A percentile compares a stretch with the other conserved stretches of the same genome.
Evolutionary conservation across 2,329 filamentous ascomycete species (phyloP).

Genomic region (Emericellopsis atlantica): DNA sequence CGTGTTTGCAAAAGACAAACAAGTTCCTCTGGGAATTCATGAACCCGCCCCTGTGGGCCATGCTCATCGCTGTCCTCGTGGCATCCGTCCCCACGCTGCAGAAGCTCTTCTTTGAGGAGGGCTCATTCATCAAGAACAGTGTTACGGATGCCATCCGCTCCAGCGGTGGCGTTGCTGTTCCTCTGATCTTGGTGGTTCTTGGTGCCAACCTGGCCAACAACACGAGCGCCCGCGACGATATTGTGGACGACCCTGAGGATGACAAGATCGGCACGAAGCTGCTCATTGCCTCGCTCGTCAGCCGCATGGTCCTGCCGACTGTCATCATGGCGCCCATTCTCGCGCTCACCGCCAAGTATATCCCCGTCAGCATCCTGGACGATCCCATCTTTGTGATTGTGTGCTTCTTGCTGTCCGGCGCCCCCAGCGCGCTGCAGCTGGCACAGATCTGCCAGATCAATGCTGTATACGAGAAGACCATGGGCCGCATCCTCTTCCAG

Average conservation of each 20-base stretch:
- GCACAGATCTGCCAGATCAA: slow-evolving; percentile 99
- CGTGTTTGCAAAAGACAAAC: slow-evolving; percentile 27
- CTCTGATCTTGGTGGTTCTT: slow-evolving; percentile 86
- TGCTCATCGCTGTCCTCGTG: slow-evolving; percentile 72
- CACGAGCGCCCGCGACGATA: slow-evolving; percentile 58
- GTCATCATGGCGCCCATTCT: slow-evolving; percentile 85
- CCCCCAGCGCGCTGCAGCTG: slow-evolving; percentile 84
- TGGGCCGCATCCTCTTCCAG: slow-evolving; percentile 42
- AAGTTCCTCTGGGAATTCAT: slow-evolving; percentile 73
- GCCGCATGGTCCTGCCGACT: slow-evolving; percentile 86
- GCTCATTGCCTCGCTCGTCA: slow-evolving; percentile 72
- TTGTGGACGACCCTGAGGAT: slow-evolving; percentile 58
- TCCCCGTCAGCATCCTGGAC: slow-evolving; percentile 86
- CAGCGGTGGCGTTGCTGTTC: slow-evolving; percentile 83
- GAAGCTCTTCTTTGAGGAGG: slow-evolving; percentile 73
- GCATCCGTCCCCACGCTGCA: slow-evolving; percentile 80
- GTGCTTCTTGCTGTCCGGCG: slow-evolving; percentile 89
- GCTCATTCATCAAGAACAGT: slow-evolving; percentile 84
- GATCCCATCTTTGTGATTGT: slow-evolving; percentile 98
- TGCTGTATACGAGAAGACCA: slow-evolving; percentile 85
- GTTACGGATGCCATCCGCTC: slow-evolving; percentile 79
- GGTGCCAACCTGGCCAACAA: slow-evolving; percentile 91
- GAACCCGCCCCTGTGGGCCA: slow-evolving; percentile 90
- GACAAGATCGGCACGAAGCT: slow-evolving; percentile 57
- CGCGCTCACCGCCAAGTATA: slow-evolving; percentile 76